A percentile compares a stretch with the other conserved stretches of the same genome.
Conservation (phyloP, 1,139 yeast species). For the Hemisphaericaspora lyxosophila region DNA sequence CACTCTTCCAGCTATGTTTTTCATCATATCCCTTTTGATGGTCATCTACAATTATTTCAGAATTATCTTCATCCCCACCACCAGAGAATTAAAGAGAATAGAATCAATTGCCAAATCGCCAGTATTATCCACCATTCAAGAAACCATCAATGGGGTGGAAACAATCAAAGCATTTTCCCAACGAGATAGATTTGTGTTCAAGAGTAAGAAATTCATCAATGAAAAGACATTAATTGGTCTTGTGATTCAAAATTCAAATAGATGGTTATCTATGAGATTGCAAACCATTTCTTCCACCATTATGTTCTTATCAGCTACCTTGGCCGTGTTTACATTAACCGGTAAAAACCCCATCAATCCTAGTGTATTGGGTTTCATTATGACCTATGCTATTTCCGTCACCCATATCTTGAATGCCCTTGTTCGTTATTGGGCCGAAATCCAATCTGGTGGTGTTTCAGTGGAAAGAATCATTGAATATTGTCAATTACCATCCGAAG, state of each 20-base stretch:
- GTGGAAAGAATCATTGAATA: constrained; percentile 35
- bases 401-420: constrained; percentile 28
- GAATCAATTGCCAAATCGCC: constrained; percentile 46
- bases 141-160: constrained; percentile 58
- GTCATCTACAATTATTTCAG: constrained; percentile 32
- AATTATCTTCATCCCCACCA: constrained; percentile 28
- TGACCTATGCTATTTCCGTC: constrained; percentile 31
- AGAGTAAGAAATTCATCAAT: constrained; percentile 57
- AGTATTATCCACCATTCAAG: constrained; percentile 63
- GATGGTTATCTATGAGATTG: constrained; percentile 39
- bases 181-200: constrained; percentile 49
- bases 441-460: constrained; percentile 32
- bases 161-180: constrained; percentile 61
- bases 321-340: constrained; percentile 23
- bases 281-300: constrained; percentile 30
- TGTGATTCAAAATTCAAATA: constrained; percentile 25
- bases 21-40: constrained; percentile 23
- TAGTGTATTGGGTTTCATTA: constrained; percentile 33
- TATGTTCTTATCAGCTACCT: constrained; percentile 25
- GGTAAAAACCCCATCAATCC: constrained; percentile 24
- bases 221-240: constrained; percentile 52
- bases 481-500: constrained; percentile 27
- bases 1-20: constrained; percentile 23
- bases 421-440: constrained; percentile 32
- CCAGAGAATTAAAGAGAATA: constrained; percentile 35